Evolutionary conservation across 2,329 filamentous ascomycete species (phyloP).

Genomic region (Akanthomyces uredinophilus): DNA sequence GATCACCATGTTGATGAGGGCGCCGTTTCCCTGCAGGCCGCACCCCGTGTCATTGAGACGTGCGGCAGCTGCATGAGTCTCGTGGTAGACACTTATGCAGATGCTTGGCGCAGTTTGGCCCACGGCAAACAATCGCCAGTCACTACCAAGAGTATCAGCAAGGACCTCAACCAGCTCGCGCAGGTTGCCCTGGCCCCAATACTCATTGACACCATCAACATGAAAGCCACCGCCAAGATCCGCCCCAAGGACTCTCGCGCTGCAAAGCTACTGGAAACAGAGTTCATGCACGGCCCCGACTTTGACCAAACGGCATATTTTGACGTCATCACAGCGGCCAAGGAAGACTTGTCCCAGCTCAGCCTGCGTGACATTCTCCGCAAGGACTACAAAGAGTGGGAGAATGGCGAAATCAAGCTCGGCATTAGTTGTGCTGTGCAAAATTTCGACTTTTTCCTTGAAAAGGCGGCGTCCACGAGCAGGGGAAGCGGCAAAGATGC

Average conservation of each 20-base stretch:
- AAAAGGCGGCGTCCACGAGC: constrained; percentile 42
- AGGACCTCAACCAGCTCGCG: constrained; percentile 55
- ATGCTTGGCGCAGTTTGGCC: constrained; percentile 51
- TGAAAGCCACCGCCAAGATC: constrained; percentile 59
- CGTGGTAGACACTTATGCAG: constrained; percentile 54
- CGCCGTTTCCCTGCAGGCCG: constrained; percentile 39
- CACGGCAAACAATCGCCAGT: not conserved
- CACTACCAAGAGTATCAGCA: constrained; percentile 16
- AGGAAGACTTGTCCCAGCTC: constrained; percentile 60
- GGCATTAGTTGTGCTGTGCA: constrained; percentile 65
- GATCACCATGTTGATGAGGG: constrained; percentile 77
- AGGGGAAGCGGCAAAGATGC: constrained; percentile 17
- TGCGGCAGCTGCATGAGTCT: constrained; percentile 71
- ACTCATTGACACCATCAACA: constrained; percentile 66
- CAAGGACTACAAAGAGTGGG: constrained; percentile 85
- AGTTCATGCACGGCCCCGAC: constrained; percentile 30
- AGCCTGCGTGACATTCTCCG: constrained; percentile 62
- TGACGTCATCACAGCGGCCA: constrained; percentile 55
- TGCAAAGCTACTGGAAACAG: constrained; percentile 51
- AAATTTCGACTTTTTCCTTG: constrained; percentile 54
- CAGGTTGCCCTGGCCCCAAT: constrained; percentile 65
- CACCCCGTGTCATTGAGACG: constrained; percentile 58
- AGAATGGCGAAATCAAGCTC: constrained; percentile 48
- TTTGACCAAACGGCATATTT: constrained; percentile 56
- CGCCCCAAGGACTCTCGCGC: constrained; percentile 56